Base-by-base conservation (phyloP, 139 green algal species). In the Micromonas commoda region DNA sequence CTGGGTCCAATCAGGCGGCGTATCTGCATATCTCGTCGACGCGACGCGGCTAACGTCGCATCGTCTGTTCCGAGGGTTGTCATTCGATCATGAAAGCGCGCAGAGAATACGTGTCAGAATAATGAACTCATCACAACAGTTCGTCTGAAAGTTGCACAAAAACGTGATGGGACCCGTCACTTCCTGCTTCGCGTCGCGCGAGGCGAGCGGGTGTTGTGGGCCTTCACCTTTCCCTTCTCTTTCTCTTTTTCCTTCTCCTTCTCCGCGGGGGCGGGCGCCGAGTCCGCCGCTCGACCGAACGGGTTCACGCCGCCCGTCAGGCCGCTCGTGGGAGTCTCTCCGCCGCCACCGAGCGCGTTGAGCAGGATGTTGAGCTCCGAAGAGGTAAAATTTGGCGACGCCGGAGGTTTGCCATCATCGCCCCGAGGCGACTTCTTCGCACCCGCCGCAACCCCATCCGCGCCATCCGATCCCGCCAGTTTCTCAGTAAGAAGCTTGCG, bases 331-430 rank as follows among this genome's bases (percentile, higher is more conserved):
- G 45, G 45, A 9, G 45, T 57, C 9, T 57, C 16, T 16, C 45
- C 45, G 9, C 9, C 16, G 9, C 45, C 66, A 20, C 68, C 68
- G 19, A 75, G 37, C 37, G 68, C 68, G 68, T 60, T 32, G 20
- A 75, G 38, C 23, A 75, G 68, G 37, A 61, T 35, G 32, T 75
- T 75, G 37, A 75, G 29, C 37, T 75, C 68, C 24, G 24, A 33
- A n/a, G 31, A 19, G 0, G 68, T 63, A 39, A 75, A 75, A 16
- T 57, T 57, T 9, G 45, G 45, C 45, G 45, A 23, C 45, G 45
- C 16, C 45, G 45, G 45, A 16, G 9, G 45, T 9, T 57, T 16
- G 45, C 45, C 16, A 9, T 16, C 45, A 16, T 16, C 45, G 9
- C 9, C 45, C 45, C 45, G 45, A 9, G 9, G 45, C 45, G 45